Conservation (phyloP, 345 rosid species). For the Gossypioides kirkii region DNA sequence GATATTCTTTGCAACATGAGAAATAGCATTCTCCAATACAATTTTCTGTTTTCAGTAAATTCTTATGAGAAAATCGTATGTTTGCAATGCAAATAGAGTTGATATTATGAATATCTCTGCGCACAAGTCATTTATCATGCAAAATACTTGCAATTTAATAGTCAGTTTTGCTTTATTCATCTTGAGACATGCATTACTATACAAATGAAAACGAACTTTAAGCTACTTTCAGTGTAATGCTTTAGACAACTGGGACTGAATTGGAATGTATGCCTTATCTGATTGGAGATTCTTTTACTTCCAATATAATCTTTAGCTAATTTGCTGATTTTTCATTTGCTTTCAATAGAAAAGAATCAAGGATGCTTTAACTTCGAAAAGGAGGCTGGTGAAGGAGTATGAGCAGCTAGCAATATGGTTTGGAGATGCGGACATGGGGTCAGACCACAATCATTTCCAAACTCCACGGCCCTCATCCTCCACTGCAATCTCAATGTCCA, state of each 20-base stretch:
- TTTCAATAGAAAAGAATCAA: slow-evolving; percentile 54
- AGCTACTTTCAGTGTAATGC: not conserved
- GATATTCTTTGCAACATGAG: not conserved
- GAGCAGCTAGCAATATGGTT: slow-evolving; percentile 73
- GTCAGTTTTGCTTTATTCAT: not conserved
- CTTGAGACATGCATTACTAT: not conserved
- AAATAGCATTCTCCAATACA: not conserved
- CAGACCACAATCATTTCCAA: slow-evolving; percentile 22
- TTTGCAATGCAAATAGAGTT: not conserved
- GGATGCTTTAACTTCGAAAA: slow-evolving; percentile 56
- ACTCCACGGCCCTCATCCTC: not conserved
- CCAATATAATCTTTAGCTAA: slow-evolving; percentile 5
- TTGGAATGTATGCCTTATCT: not conserved
- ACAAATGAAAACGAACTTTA: not conserved
- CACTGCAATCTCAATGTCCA: not conserved
- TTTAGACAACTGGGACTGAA: not conserved
- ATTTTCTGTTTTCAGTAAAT: not conserved
- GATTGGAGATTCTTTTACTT: not conserved
- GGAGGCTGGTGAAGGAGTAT: slow-evolving; percentile 61
- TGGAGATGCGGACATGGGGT: slow-evolving; percentile 50
- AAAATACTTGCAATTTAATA: not conserved
- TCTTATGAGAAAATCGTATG: not conserved
- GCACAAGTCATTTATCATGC: not conserved
- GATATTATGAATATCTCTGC: not conserved
- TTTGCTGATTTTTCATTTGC: not conserved